Conservation (phyloP, 2,329 filamentous ascomycete species). For the Fonsecaea monophora region DNA sequence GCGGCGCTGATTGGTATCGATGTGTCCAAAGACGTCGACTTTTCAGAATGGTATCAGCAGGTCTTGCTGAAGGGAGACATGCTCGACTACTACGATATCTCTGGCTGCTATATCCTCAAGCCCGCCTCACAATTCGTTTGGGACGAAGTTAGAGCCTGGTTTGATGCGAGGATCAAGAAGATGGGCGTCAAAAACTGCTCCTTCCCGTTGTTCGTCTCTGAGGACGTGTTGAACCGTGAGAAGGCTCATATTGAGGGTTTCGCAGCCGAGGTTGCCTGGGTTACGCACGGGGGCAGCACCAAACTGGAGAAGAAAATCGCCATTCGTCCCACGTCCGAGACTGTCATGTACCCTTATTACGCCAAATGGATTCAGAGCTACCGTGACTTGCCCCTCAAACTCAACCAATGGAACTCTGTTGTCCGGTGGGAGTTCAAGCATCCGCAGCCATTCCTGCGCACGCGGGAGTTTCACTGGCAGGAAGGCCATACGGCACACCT, state of each 20-base stretch:
- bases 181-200: slow-evolving; percentile 95
- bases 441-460: slow-evolving; percentile 81
- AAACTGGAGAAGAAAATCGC: slow-evolving; percentile 83
- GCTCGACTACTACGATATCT: slow-evolving; percentile 97
- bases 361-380: slow-evolving; percentile 97
- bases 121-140: slow-evolving; percentile 71
- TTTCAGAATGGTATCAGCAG: slow-evolving; percentile 96
- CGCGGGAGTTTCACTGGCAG: slow-evolving; percentile 97
- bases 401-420: slow-evolving; percentile 98
- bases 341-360: slow-evolving; percentile 95
- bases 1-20: slow-evolving; percentile 84
- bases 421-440: slow-evolving; percentile 98
- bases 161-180: slow-evolving; percentile 75
- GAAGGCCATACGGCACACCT: slow-evolving; percentile 94
- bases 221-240: slow-evolving; percentile 83
- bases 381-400: slow-evolving; percentile 87
- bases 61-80: slow-evolving; percentile 96
- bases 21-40: slow-evolving; percentile 81
- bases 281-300: slow-evolving; percentile 77
- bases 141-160: slow-evolving; percentile 68
- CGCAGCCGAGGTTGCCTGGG: slow-evolving; percentile 70
- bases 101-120: slow-evolving; percentile 95
- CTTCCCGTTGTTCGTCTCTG: slow-evolving; percentile 94
- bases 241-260: slow-evolving; percentile 99
- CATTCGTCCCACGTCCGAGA: slow-evolving; percentile 73